A percentile compares a stretch with the other conserved stretches of the same genome.
These are phyloP conservation scores for Penicillium polonicum DNA, from an alignment of 2,329 filamentous ascomycete species.

Conservation along the genomic window DNA sequence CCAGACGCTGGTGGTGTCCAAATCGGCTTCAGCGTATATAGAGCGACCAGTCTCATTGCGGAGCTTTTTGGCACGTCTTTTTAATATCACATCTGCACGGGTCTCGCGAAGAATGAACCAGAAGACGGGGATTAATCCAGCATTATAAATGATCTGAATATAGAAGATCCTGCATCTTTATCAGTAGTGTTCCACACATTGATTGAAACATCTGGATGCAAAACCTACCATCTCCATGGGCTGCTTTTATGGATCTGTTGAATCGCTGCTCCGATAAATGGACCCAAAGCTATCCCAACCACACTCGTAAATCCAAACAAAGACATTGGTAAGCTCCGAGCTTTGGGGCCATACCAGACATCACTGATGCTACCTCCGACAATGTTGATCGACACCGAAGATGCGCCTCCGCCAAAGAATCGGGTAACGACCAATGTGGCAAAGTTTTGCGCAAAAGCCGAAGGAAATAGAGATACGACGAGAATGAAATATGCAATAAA, in stretches of 20 bases:
- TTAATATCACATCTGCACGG: constrained; percentile 44
- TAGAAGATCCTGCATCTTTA: constrained; percentile 42
- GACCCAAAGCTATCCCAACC: constrained; percentile 46
- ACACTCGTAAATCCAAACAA: constrained; percentile 47
- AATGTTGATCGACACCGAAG: constrained; percentile 45
- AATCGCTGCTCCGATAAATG: constrained; percentile 45
- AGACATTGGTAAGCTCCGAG: constrained; percentile 45
- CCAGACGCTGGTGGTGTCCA: constrained; percentile 23
- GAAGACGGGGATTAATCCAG: constrained; percentile 42
- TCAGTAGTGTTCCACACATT: background rate
- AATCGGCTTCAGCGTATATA: constrained; percentile 29
- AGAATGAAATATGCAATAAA: constrained; percentile 44
- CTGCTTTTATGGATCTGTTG: constrained; percentile 33
- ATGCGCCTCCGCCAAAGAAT: constrained; percentile 47
- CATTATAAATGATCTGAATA: constrained; percentile 47
- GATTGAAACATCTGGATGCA: no score
- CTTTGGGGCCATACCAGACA: constrained; percentile 39
- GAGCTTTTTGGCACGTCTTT: constrained; percentile 40
- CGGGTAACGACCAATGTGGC: constrained; percentile 47
- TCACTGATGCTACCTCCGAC: constrained; percentile 38
- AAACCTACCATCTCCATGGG: constrained; percentile 45
- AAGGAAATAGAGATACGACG: constrained; percentile 44
- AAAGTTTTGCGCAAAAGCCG: constrained; percentile 46
- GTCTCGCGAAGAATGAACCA: constrained; percentile 45
- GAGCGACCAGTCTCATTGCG: constrained; percentile 37